Evolutionary conservation across 2,329 filamentous ascomycete species (phyloP).

Genomic region (Aspergillus pseudoglaucus): DNA sequence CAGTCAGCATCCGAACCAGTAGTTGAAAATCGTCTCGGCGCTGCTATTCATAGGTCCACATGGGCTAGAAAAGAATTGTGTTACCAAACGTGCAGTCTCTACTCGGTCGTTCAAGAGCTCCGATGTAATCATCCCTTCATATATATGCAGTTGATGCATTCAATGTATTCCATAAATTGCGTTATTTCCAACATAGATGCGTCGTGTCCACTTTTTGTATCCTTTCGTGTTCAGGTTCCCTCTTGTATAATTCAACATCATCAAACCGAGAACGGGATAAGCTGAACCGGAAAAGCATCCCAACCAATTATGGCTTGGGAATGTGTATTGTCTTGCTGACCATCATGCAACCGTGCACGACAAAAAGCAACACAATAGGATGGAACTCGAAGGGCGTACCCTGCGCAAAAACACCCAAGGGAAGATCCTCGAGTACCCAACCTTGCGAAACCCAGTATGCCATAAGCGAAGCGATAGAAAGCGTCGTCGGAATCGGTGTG

Average conservation of each 20-base stretch:
- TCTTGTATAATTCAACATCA: slow-evolving; percentile 8
- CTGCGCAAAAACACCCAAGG: slow-evolving; percentile 61
- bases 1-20: not conserved
- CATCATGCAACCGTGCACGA: slow-evolving; percentile 89
- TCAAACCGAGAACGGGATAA: slow-evolving; percentile 9
- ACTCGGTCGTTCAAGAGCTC: no score
- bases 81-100: not conserved
- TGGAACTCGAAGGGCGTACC: slow-evolving; percentile 75
- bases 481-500: slow-evolving; percentile 86
- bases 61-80: not conserved
- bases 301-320: slow-evolving; percentile 61
- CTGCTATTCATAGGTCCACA: not conserved
- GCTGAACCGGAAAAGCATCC: slow-evolving; percentile 5
- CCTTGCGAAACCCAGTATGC: slow-evolving; percentile 78
- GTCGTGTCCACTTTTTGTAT: slow-evolving; percentile 6
- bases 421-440: slow-evolving; percentile 73
- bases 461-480: slow-evolving; percentile 76
- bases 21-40: not conserved
- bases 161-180: slow-evolving; percentile 3
- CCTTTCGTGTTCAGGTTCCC: slow-evolving; percentile 14
- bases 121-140: not conserved
- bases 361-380: slow-evolving; percentile 71
- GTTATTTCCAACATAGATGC: slow-evolving; percentile 10
- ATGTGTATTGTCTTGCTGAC: slow-evolving; percentile 91
- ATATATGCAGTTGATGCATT: not conserved